Base-by-base conservation (phyloP, 2,329 filamentous ascomycete genomes). In the Fusarium anguioides region DNA sequence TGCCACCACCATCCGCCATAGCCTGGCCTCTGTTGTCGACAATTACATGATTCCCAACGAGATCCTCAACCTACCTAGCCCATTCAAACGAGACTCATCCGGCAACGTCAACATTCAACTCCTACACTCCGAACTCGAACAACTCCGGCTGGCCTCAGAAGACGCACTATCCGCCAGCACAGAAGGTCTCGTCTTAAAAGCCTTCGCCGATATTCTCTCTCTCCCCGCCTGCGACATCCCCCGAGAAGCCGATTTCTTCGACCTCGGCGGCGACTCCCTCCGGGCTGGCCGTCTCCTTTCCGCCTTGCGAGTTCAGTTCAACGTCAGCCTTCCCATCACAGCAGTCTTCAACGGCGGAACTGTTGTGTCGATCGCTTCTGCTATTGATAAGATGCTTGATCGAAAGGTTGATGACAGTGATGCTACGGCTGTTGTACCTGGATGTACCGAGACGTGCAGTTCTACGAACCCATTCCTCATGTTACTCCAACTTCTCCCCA, bases 391-490 rank as follows among this genome's bases (percentile, higher is more conserved):
- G 14, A 50, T 44, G 21, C 24, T 60, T 0, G 26, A 40, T 4
- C n/a, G 21, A 0, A 60, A 60, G 57, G 24, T 24, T 0, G 15
- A 35, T 2, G 37, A 26, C 2, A 17, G 21, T 0, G 37, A 40
- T 1, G 3, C 52, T 2, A 31, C 9, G 0, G 8, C 10, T 1
- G n/a, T 26, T 2, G 11, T 39, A 0, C 17, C 37, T 0, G 55
- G 55, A n/a, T 60, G 55, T 6, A 27, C 44, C 14, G n/a, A 60
- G 11, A 60, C 54, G 2, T 18, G 6, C 14, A 60, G 57, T 4
- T 60, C 57, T 1, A 60, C 57, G 0, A 60, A 60, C 1, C 55
- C 37, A 1, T 39, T 60, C 18, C 37, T 60, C 0, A 60, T 60
- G 57, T 12, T 53, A 1, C 54, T 60, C 0, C 57, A 60, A 1